Evolutionary conservation across 345 rosid genomes (phyloP).

Genomic region (Bruguiera parviflora): DNA sequence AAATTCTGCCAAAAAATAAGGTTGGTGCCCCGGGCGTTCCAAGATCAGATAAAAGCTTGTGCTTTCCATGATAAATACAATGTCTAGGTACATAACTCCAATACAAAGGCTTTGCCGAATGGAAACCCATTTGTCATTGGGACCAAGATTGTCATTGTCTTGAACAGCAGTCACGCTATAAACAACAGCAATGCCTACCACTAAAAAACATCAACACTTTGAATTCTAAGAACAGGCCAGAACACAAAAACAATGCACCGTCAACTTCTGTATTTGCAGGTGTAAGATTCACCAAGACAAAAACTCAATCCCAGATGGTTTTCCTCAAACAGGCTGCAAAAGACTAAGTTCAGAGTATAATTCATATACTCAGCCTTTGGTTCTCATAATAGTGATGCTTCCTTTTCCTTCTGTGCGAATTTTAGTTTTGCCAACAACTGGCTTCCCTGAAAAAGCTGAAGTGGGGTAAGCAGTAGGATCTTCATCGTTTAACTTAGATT

Average conservation of each 20-base stretch:
- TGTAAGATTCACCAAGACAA: slow-evolving; percentile 20
- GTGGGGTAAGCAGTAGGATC: slow-evolving; percentile 68
- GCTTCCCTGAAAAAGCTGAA: slow-evolving; percentile 98
- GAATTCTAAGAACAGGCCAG: slow-evolving; percentile 15
- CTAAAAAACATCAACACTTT: slow-evolving; percentile 30
- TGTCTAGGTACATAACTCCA: background rate
- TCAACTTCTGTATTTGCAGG: slow-evolving; percentile 21
- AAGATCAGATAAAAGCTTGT: background rate
- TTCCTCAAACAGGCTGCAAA: background rate
- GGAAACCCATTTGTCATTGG: background rate
- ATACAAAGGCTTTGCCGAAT: background rate
- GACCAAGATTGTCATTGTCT: slow-evolving; percentile 6
- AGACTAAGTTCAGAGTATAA: slow-evolving; percentile 14
- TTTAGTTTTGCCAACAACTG: slow-evolving; percentile 92
- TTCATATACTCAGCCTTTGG: slow-evolving; percentile 58
- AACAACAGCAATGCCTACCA: slow-evolving; percentile 18
- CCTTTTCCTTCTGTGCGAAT: slow-evolving; percentile 98
- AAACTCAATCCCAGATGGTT: slow-evolving; percentile 14
- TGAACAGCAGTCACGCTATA: slow-evolving; percentile 12
- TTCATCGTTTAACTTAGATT: slow-evolving; percentile 44
- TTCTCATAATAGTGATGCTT: slow-evolving; percentile 95
- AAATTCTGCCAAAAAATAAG: too few relatives aligned
- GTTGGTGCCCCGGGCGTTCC: background rate
- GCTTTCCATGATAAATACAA: slow-evolving; percentile 2
- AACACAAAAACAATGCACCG: background rate